Conservation (phyloP, 768 basidiomycete species). For the Dentipellis sp. region DNA sequence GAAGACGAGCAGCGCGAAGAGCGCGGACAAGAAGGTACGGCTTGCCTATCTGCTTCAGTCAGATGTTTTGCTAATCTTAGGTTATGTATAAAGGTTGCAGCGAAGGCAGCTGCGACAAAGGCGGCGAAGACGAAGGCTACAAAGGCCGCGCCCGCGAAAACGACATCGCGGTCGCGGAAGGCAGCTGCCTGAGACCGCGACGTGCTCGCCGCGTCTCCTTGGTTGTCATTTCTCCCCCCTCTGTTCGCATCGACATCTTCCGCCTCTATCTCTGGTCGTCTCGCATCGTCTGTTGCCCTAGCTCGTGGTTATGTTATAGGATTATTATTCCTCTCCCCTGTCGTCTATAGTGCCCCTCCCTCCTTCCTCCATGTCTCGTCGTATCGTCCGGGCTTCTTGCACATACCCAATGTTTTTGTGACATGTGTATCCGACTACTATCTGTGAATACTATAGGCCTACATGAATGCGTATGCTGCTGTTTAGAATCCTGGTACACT, state of each 20-base stretch:
- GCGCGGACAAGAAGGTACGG: constrained; percentile 25
- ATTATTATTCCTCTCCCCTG: constrained; percentile 6
- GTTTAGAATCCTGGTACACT: not conserved
- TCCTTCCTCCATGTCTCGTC: not conserved
- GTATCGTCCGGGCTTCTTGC: not conserved
- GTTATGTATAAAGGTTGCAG: constrained; percentile 4
- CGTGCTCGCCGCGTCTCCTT: too few species aligned
- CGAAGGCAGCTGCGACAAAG: constrained; percentile 7
- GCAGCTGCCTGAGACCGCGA: not conserved
- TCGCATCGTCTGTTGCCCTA: not conserved
- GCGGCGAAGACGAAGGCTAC: not conserved
- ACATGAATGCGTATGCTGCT: not conserved
- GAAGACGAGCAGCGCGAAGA: constrained; percentile 20
- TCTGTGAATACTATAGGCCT: not conserved
- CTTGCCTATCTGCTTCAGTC: not conserved
- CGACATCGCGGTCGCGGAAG: not conserved
- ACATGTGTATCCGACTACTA: not conserved
- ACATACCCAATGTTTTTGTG: not conserved
- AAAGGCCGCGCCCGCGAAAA: constrained; percentile 6
- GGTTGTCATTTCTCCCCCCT: not conserved
- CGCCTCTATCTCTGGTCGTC: not conserved
- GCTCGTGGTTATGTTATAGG: constrained; percentile 13
- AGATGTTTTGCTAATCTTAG: not conserved
- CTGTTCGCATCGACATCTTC: not conserved
- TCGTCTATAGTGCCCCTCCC: not conserved